Conservation (phyloP, 371 early-diverging fungal genomes). For the Rhizopus delemar region DNA sequence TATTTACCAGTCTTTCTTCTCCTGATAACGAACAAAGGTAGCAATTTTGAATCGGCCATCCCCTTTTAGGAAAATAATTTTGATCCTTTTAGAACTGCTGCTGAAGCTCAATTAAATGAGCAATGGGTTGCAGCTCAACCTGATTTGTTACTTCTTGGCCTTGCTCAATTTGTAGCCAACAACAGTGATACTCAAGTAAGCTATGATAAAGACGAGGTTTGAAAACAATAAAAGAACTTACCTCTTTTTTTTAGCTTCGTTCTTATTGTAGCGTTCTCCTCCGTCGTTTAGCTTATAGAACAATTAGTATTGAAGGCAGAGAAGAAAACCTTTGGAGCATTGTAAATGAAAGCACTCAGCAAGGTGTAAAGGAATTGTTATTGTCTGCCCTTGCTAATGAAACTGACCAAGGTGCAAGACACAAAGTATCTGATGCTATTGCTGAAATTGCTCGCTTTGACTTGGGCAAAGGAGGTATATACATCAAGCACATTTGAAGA, state of each 20-base stretch:
- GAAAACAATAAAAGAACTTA: neutral
- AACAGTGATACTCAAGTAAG: conserved; percentile 59
- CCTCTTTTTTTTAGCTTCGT: conserved; percentile 66
- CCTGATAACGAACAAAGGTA: conserved; percentile 58
- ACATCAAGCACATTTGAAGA: neutral
- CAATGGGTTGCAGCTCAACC: conserved; percentile 73
- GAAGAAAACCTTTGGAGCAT: conserved; percentile 68
- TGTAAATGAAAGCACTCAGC: conserved; percentile 65
- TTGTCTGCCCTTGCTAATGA: conserved; percentile 78
- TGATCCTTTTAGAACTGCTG: conserved; percentile 49
- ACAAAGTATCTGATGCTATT: conserved; percentile 91
- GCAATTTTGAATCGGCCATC: neutral
- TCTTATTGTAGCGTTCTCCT: conserved; percentile 86
- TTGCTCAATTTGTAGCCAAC: conserved; percentile 62
- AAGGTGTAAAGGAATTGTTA: conserved; percentile 70
- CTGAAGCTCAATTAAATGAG: conserved; percentile 73
- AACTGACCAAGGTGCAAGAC: conserved; percentile 69
- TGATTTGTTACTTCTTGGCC: conserved; percentile 66
- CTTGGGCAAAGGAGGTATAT: conserved; percentile 59
- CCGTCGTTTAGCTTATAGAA: conserved; percentile 83
- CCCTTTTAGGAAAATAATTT: neutral
- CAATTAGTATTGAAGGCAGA: conserved; percentile 46
- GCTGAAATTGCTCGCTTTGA: conserved; percentile 82
- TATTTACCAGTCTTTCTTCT: conserved; percentile 62
- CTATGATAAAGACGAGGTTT: neutral